phyloP scores from a whole-genome alignment of 2,329 filamentous ascomycete genomes.

The Verruconis gallopava region DNA sequence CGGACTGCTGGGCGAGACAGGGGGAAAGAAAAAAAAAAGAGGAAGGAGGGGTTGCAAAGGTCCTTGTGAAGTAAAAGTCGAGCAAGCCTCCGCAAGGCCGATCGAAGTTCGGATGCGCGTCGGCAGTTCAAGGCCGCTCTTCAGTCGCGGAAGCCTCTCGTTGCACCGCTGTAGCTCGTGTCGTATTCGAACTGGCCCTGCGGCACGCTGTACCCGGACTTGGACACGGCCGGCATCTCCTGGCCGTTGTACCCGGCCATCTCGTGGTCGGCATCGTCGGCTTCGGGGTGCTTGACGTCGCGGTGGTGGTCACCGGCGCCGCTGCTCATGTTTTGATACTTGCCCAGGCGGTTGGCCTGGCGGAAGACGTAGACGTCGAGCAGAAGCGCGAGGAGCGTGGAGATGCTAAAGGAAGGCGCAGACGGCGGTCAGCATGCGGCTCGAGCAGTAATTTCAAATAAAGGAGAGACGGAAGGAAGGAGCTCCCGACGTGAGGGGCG shows the following conservation, averaged over 20 bases:
- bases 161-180: constrained; percentile 2
- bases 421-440: not conserved
- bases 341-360: constrained; percentile 31
- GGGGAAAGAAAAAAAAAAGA: too few relatives aligned
- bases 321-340: constrained; percentile 36
- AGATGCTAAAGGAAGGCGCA: constrained; percentile 25
- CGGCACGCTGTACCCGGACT: constrained; percentile 27
- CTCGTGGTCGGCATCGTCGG: constrained; percentile 11
- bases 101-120: too few relatives aligned
- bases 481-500: too few relatives aligned
- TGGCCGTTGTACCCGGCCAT: constrained; percentile 15
- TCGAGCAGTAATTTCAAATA: too few relatives aligned
- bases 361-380: constrained; percentile 39
- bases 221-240: constrained; percentile 19
- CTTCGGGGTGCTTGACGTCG: constrained; percentile 19
- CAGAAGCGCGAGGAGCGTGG: constrained; percentile 33
- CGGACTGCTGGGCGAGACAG: too few relatives aligned
- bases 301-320: constrained; percentile 19
- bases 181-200: constrained; percentile 30
- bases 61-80: too few relatives aligned
- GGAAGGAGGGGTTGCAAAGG: too few relatives aligned
- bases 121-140: too few relatives aligned
- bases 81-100: too few relatives aligned
- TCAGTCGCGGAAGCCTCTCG: not conserved
- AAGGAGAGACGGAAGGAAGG: too few relatives aligned